Evolutionary conservation across 257 asterid genomes (phyloP).

Genomic region (Capsicum baccatum): DNA sequence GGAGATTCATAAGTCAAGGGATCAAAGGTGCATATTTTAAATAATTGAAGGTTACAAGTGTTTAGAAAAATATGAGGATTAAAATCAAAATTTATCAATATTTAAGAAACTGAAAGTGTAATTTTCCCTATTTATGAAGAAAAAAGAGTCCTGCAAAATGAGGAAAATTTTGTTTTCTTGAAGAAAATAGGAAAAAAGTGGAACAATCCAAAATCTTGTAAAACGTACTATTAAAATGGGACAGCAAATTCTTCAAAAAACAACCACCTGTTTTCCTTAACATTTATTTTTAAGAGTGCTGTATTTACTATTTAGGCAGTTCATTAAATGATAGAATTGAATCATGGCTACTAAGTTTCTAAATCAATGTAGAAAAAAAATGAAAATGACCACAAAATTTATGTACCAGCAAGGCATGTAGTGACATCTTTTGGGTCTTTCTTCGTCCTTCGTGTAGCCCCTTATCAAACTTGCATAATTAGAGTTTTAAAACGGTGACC

Average conservation of each 20-base stretch:
- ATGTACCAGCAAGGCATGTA: background rate
- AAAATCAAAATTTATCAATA: background rate
- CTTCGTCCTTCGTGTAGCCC: background rate
- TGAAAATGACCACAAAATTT: background rate
- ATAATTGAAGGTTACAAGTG: no score
- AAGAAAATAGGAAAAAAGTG: background rate
- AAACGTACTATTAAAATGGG: background rate
- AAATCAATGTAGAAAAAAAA: background rate
- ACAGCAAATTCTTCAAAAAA: background rate
- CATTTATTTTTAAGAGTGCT: background rate
- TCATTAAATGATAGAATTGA: background rate
- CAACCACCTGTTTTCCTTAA: background rate
- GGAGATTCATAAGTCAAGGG: background rate
- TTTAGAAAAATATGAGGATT: no score
- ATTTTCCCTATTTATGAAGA: background rate
- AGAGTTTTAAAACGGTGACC: no score
- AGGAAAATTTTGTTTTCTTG: background rate
- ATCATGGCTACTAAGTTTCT: background rate
- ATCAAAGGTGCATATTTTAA: background rate
- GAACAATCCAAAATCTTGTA: background rate
- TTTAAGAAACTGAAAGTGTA: background rate
- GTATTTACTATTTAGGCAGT: background rate
- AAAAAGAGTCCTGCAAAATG: background rate
- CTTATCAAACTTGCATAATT: no score
- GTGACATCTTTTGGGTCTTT: background rate